Percentiles rank a stretch among this genome's conserved stretches.
Conservation (phyloP, 495 filamentous ascomycete genomes). For the Barbatosphaeria neglecta region DNA sequence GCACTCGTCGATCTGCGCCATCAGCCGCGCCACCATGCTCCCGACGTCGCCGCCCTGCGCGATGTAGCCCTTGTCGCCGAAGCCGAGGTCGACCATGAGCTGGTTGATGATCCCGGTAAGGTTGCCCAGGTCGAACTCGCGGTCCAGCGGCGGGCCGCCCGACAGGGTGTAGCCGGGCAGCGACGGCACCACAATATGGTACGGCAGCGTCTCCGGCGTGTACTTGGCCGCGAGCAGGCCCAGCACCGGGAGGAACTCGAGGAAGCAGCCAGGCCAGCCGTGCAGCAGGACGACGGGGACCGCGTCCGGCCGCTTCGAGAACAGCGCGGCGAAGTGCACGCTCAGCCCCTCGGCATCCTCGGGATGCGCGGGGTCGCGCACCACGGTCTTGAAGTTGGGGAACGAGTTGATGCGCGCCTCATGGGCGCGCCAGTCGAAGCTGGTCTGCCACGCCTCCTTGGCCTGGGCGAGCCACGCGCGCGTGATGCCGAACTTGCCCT, state of each 20-base stretch:
- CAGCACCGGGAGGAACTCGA: constrained; percentile 41
- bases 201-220: constrained; percentile 43
- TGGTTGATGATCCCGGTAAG: constrained; percentile 39
- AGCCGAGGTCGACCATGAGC: constrained; percentile 49
- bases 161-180: constrained; percentile 55
- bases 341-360: too few relatives aligned
- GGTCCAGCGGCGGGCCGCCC: constrained; percentile 34
- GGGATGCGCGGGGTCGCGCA: constrained; percentile 30
- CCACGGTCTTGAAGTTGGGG: constrained; percentile 45
- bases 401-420: constrained; percentile 51
- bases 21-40: constrained; percentile 36
- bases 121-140: constrained; percentile 31
- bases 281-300: constrained; percentile 46
- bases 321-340: constrained; percentile 53
- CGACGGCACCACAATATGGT: constrained; percentile 55
- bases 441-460: constrained; percentile 39
- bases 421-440: constrained; percentile 36
- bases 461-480: constrained; percentile 43
- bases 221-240: constrained; percentile 37
- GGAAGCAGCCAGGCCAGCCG: constrained; percentile 36
- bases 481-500: constrained; percentile 39
- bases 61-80: constrained; percentile 44
- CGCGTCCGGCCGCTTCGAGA: constrained; percentile 47
- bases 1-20: constrained; percentile 17
- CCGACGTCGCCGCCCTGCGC: constrained; percentile 61